Conservation (phyloP, 1,284 basidiomycete species). For the Austroboletus novae-zelandiae region DNA sequence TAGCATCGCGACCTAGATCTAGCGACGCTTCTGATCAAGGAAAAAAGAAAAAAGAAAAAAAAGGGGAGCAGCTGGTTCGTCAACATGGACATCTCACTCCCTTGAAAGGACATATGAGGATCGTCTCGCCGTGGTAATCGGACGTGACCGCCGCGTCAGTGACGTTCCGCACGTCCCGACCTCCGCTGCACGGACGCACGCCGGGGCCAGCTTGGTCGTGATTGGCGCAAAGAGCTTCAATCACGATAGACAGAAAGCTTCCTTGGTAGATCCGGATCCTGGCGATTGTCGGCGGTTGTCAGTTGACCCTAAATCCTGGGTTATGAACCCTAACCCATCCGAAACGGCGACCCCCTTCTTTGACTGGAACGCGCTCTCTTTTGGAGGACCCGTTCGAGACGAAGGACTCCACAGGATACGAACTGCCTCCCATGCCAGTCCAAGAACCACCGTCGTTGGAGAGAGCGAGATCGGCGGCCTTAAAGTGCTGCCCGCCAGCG, state of each 20-base stretch:
- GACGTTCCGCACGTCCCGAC: slow-evolving; percentile 14
- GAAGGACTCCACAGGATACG: slow-evolving; percentile 2
- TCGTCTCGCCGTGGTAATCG: slow-evolving; percentile 24
- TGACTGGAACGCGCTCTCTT: neutral
- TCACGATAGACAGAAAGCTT: slow-evolving; percentile 12
- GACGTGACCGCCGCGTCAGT: slow-evolving; percentile 11
- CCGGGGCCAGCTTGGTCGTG: slow-evolving; percentile 3
- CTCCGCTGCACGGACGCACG: neutral
- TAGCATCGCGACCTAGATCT: slow-evolving; percentile 12
- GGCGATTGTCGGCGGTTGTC: slow-evolving; percentile 28
- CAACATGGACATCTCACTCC: slow-evolving; percentile 6
- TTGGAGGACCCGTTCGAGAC: neutral
- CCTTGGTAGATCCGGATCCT: slow-evolving; percentile 26
- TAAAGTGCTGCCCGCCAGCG: neutral
- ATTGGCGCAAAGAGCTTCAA: slow-evolving; percentile 18
- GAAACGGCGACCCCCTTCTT: neutral
- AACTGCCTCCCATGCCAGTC: neutral
- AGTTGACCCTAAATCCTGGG: slow-evolving; percentile 26
- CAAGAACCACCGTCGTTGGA: slow-evolving; percentile 1
- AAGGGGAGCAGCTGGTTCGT: neutral
- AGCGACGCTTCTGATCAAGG: slow-evolving; percentile 9
- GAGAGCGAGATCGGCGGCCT: slow-evolving; percentile 3
- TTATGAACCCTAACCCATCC: slow-evolving; percentile 10
- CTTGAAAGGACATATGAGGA: slow-evolving; percentile 28
- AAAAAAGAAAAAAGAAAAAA: neutral